A percentile compares a stretch with the other conserved stretches of the same genome.
These are phyloP conservation scores for Sporothrix variecibatus DNA, from an alignment of 2,329 filamentous ascomycete genomes.

Conservation along the genomic window DNA sequence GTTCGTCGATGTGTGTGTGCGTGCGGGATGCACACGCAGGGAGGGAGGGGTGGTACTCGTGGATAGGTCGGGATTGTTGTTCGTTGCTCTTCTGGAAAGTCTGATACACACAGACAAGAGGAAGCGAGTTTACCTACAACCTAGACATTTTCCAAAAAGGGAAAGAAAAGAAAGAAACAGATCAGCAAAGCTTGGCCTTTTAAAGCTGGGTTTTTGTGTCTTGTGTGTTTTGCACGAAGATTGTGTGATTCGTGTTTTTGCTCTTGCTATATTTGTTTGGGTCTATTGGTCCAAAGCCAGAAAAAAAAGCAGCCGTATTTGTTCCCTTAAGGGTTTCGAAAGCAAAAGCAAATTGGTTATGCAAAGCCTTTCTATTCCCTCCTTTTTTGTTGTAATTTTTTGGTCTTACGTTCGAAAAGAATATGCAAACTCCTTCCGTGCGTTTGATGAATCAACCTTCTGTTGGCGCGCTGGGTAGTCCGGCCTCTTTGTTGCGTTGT, in stretches of 20 bases:
- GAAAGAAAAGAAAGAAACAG: conserved; percentile 30
- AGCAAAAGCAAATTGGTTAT: conserved; percentile 19
- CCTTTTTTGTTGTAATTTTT: conserved; percentile 8
- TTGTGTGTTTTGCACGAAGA: conserved; percentile 9
- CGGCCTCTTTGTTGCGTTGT: conserved; percentile 11
- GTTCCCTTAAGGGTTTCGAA: conserved; percentile 15
- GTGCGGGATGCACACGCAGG: conserved; percentile 11
- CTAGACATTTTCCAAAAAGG: conserved; percentile 32
- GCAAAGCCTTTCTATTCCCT: conserved; percentile 23
- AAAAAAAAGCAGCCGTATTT: conserved; percentile 15
- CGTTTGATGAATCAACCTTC: conserved; percentile 4
- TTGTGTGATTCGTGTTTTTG: conserved; percentile 20
- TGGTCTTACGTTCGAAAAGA: conserved; percentile 19
- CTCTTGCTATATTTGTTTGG: conserved; percentile 28
- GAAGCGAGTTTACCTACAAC: conserved; percentile 34
- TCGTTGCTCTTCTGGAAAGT: conserved; percentile 13
- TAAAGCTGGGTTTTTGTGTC: not conserved
- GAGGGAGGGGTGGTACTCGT: not conserved
- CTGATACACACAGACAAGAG: conserved; percentile 8
- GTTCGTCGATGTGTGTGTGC: not conserved
- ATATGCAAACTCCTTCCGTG: conserved; percentile 6
- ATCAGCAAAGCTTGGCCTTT: conserved; percentile 36
- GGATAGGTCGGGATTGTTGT: conserved; percentile 1
- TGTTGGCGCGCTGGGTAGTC: not conserved
- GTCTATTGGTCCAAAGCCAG: conserved; percentile 28